Base-by-base conservation (phyloP, 2,329 filamentous ascomycete species). In the Phyllosticta citrichinensis region DNA sequence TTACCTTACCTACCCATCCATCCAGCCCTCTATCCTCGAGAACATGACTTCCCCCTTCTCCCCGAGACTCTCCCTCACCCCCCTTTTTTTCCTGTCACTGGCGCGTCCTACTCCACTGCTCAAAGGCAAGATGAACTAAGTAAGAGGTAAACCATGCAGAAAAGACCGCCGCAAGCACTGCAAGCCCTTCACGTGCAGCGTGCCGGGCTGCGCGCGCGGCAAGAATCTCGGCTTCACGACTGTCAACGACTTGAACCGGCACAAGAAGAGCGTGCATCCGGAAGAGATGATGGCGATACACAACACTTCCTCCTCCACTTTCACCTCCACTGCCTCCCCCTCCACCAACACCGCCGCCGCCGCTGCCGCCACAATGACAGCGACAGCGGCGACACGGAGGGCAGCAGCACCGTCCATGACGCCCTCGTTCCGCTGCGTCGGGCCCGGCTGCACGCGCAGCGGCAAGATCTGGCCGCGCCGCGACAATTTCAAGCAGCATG, bases 401-500 rank as follows among this genome's bases (percentile, higher is more conserved):
- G 2, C 27, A 30, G 9, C 27, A 30, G 9, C 27, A 30, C 6
- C 9, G 27, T 20, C 25, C 14, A 70, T 68, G 25, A 75, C 76
- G 1, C 79, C 79, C 9, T 76, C 74, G 0, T 89, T 81, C 65
- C 80, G 79, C 61, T 94, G 89, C 69, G 79, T 78, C 57, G 75
- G 82, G 5, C 73, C 73, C 6, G 68, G 75, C 22, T 91, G 87
- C 67, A 77, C 75, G 24, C 81, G 77, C 24, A 85, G 79, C 63
- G 76, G 76, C 1, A 96, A 95, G 70, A 75, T 80, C 40, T 96
- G 89, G 89, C 87, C 88, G 0, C 83, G 92, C 22, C 78, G 86
- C 57, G 92, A 97, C 72, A 97, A 97, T 68, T 96, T 96, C 71
- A 86, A 86, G 63, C 84, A 87, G 40, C 92, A 97, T 69, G 79